These are phyloP conservation scores for Exophiala mesophila DNA, from an alignment of 2,329 filamentous ascomycete genomes.

Conservation along the genomic window DNA sequence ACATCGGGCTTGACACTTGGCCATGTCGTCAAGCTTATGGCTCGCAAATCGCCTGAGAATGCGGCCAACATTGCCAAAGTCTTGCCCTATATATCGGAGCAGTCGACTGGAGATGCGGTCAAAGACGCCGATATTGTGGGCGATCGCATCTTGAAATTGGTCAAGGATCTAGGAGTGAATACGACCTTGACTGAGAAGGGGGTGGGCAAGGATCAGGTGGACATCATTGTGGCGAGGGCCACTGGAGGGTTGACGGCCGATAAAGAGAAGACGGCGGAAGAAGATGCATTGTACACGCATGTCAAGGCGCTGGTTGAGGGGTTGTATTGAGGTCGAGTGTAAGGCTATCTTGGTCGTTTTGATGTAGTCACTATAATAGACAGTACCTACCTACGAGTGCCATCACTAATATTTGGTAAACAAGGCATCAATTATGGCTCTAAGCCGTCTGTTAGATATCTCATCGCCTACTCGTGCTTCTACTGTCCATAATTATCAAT, in stretches of 20 bases:
- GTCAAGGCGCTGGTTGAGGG: conserved; percentile 19
- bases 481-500: too few species aligned
- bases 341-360: too few species aligned
- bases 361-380: too few species aligned
- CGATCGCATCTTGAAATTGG: conserved; percentile 24
- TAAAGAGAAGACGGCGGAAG: conserved; percentile 17
- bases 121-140: conserved; percentile 23
- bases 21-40: conserved; percentile 51
- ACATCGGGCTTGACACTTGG: conserved; percentile 52
- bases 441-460: too few species aligned
- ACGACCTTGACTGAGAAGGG: conserved; percentile 24
- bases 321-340: conserved; percentile 17
- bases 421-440: too few species aligned
- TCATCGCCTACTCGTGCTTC: too few species aligned
- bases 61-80: conserved; percentile 28
- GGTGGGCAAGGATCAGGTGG: conserved; percentile 24
- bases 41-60: conserved; percentile 40
- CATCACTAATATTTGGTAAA: too few species aligned
- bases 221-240: conserved; percentile 22
- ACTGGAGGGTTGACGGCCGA: conserved; percentile 19
- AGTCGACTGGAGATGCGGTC: conserved; percentile 22
- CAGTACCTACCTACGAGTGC: too few species aligned
- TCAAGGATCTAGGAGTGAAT: conserved; percentile 24
- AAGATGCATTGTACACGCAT: conserved; percentile 12
- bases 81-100: conserved; percentile 24